A percentile compares a stretch with the other conserved stretches of the same genome.
These are phyloP conservation scores for Mortierella sp. DNA, from an alignment of 371 early-diverging fungal species.

Conservation along the genomic window DNA sequence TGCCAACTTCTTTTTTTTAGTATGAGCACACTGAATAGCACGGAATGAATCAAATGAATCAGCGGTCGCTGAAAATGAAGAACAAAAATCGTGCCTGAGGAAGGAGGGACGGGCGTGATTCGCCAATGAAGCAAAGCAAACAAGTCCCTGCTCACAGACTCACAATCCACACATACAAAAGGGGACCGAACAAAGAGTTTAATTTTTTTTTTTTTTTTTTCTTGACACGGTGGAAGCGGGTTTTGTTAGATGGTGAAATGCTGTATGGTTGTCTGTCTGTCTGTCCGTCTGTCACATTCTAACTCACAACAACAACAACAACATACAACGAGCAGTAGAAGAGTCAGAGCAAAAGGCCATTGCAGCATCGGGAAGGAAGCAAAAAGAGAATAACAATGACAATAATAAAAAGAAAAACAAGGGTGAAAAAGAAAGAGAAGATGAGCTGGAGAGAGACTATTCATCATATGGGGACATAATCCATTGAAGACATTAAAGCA, in stretches of 20 bases:
- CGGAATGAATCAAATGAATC: constrained; percentile 14
- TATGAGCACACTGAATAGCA: constrained; percentile 17
- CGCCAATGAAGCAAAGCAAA: neutral
- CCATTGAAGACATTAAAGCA: neutral
- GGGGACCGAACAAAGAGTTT: neutral
- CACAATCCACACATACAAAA: neutral
- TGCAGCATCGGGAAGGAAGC: neutral
- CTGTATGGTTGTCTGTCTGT: constrained; percentile 6
- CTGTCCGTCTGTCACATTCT: too few relatives aligned
- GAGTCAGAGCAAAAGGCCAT: neutral
- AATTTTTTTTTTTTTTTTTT: constrained; percentile 25
- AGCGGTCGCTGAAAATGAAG: neutral
- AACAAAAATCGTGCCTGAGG: neutral
- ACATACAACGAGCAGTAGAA: neutral
- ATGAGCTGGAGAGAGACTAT: neutral
- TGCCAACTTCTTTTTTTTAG: constrained; percentile 27
- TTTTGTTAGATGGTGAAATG: constrained; percentile 14
- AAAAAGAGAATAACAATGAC: too few relatives aligned
- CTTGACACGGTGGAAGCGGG: constrained; percentile 42
- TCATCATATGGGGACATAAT: too few relatives aligned
- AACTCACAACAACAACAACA: too few relatives aligned
- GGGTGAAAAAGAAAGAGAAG: neutral
- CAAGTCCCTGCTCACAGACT: neutral
- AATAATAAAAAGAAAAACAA: too few relatives aligned
- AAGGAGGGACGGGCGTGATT: neutral